Base-by-base conservation (phyloP, 805 yeast species). In the Kazachstania viticola region DNA sequence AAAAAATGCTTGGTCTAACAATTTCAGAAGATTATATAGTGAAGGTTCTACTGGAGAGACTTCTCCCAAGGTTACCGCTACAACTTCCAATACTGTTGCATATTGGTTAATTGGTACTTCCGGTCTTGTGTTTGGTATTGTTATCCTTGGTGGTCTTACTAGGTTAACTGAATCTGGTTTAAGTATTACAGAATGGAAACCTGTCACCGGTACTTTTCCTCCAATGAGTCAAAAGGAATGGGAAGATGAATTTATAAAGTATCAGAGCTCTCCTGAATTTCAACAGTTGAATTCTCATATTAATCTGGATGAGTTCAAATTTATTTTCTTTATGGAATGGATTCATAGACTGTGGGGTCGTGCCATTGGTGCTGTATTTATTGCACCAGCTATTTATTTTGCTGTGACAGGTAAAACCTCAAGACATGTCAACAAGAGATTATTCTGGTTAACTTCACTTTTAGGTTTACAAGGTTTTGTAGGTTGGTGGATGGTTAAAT, bases 401-500 rank as follows among this genome's bases (percentile, higher is more conserved):
- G 76, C 83, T 48, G 65, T 67, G 13, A 61, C 77, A 3, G 72
- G 73, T 25, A 74, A 65, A 40, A 74, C 88, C 9, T 74, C 85
- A 3, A 58, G 71, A 3, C 75, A 74, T 36, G 78, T 81, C 3
- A 76, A 82, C 30, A 62, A 63, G 35, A 69, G 83, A 43, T 62
- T 91, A 12, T 56, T 81, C 14, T 82, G 82, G 2, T 69, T 91
- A 28, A 71, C 94, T 26, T 74, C 68, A 0, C 61, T 91, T 31
- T 66, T 91, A 36, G 99, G 95, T 9, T 61, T 91, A 29, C 98
- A 91, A 64, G 98, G 98, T 32, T 80, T 78, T 32, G 79, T 91
- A 43, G 98, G 98, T 21, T 91, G 98, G 98, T 91, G 99, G 99
- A 91, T 91, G 98, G 98, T 91, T 32, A 75, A 81, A 48, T 83